Conservation (phyloP, 2,329 filamentous ascomycete species). For the Alternaria angustiovoidea region DNA sequence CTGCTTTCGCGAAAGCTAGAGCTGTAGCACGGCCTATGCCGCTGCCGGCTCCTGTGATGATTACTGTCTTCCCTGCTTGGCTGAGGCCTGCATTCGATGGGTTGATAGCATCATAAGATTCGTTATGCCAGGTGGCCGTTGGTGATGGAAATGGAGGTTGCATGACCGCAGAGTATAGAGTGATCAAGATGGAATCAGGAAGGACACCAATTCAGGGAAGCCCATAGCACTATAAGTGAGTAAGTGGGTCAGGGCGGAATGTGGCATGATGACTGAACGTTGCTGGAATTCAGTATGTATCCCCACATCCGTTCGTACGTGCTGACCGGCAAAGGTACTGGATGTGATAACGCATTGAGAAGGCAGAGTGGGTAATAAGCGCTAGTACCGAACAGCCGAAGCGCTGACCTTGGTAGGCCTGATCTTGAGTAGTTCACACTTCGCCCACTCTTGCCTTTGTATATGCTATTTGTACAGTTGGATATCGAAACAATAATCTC, state of each 20-base stretch:
- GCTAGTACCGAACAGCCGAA: background rate
- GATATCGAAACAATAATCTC: background rate
- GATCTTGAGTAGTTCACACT: background rate
- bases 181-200: background rate
- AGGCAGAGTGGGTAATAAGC: background rate
- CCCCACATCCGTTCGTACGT: background rate
- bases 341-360: background rate
- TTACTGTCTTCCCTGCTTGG: constrained; percentile 23
- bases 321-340: background rate
- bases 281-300: background rate
- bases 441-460: background rate
- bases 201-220: background rate
- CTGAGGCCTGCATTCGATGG: constrained; percentile 1
- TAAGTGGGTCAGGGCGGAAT: background rate
- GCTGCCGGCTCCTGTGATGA: constrained; percentile 42
- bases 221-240: background rate
- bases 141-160: constrained; percentile 12
- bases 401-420: background rate
- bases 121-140: constrained; percentile 22
- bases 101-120: constrained; percentile 10
- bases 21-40: constrained; percentile 58
- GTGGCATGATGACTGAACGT: background rate
- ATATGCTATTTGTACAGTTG: background rate
- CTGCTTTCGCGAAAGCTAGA: constrained; percentile 54
- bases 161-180: background rate